A percentile compares a stretch with the other conserved stretches of the same genome.
Conservation (phyloP, 495 filamentous ascomycete species). For the Venustampulla echinocandica region DNA sequence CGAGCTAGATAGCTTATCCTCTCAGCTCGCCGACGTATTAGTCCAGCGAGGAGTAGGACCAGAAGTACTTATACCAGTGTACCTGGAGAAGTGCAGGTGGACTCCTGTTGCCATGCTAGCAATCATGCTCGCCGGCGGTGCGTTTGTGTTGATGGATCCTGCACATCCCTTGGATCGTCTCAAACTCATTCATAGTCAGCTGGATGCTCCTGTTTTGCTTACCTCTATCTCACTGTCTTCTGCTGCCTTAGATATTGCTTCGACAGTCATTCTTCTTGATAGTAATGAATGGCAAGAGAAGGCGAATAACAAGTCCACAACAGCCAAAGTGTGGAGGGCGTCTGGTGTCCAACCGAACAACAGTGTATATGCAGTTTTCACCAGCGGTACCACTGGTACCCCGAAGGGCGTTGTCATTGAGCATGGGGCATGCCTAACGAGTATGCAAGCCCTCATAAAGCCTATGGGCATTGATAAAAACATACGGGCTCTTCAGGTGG, state of each 20-base stretch:
- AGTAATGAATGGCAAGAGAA: no score
- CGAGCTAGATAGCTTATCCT: background rate
- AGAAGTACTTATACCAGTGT: slow-evolving; percentile 6
- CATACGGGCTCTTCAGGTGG: slow-evolving; percentile 6
- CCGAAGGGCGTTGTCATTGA: slow-evolving; percentile 33
- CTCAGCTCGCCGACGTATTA: background rate
- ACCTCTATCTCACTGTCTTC: background rate
- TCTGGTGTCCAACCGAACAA: no score
- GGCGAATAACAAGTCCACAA: no score
- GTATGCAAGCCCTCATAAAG: slow-evolving; percentile 37
- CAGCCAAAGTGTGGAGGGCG: no score
- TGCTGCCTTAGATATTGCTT: no score
- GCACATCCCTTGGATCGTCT: slow-evolving; percentile 20
- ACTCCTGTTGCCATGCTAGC: slow-evolving; percentile 31
- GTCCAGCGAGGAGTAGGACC: slow-evolving; percentile 5
- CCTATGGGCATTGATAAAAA: slow-evolving; percentile 35
- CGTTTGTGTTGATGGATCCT: slow-evolving; percentile 42
- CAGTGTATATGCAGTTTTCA: background rate
- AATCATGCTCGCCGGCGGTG: slow-evolving; percentile 32
- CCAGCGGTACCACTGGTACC: slow-evolving; percentile 21
- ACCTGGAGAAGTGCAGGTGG: slow-evolving; percentile 36
- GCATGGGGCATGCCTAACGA: slow-evolving; percentile 5
- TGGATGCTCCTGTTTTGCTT: background rate
- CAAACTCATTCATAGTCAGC: slow-evolving; percentile 1
- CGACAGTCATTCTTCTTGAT: no score